A percentile compares a stretch with the other conserved stretches of the same genome.
These are phyloP conservation scores for Globisporangium camurandrum DNA, from an alignment of 352 stramenopile genomes.

Conservation along the genomic window DNA sequence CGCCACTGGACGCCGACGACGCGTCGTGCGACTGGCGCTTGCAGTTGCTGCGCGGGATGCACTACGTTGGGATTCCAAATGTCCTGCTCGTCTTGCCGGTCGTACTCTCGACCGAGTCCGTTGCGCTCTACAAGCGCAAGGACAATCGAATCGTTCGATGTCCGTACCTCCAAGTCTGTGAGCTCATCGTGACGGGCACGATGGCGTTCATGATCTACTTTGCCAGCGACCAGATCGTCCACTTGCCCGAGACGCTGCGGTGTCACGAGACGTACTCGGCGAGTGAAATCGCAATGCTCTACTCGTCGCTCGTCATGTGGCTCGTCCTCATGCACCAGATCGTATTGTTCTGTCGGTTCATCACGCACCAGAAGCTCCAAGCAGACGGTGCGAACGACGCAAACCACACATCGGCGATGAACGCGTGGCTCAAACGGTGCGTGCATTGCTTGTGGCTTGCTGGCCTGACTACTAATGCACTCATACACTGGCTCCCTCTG, in stretches of 20 bases:
- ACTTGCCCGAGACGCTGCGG: slow-evolving; percentile 35
- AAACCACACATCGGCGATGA: slow-evolving; percentile 51
- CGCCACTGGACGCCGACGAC: not conserved
- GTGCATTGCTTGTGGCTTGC: not conserved
- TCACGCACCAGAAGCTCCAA: slow-evolving; percentile 70
- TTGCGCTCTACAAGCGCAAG: slow-evolving; percentile 42
- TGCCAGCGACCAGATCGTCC: slow-evolving; percentile 27
- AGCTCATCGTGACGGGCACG: slow-evolving; percentile 48
- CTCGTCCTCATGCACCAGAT: slow-evolving; percentile 54
- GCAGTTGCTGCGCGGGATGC: slow-evolving; percentile 31
- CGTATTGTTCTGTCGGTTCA: slow-evolving; percentile 62
- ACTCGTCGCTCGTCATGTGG: slow-evolving; percentile 48
- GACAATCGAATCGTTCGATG: slow-evolving; percentile 55
- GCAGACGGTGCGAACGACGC: slow-evolving; percentile 56
- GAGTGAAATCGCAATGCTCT: slow-evolving; percentile 44
- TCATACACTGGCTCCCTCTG: not conserved
- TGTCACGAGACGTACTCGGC: slow-evolving; percentile 26
- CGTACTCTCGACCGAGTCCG: slow-evolving; percentile 35
- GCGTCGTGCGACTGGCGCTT: slow-evolving; percentile 26
- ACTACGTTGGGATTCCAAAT: slow-evolving; percentile 42
- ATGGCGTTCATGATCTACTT: slow-evolving; percentile 59
- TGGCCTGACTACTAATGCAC: too few species aligned
- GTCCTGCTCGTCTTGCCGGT: slow-evolving; percentile 50
- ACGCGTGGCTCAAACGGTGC: slow-evolving; percentile 27
- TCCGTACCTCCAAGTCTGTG: slow-evolving; percentile 60